Evolutionary conservation across 108 stramenopile genomes (phyloP).

Genomic region (Cyclotella kingstonii): DNA sequence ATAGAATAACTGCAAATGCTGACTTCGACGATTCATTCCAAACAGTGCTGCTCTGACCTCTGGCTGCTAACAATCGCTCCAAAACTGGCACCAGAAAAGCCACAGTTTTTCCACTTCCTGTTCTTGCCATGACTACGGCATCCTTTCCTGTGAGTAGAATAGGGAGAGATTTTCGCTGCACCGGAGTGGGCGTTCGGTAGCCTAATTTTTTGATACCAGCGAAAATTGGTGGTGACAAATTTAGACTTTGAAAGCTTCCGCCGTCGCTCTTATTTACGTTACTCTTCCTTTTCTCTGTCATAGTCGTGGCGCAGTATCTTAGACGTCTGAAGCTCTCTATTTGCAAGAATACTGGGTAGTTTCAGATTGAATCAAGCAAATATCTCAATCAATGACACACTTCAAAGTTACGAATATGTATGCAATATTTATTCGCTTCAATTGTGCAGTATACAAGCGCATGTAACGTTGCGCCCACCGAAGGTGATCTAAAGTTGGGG

Average conservation of each 20-base stretch:
- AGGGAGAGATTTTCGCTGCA: constrained; percentile 95
- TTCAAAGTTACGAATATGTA: too few species aligned
- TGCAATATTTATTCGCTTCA: too few species aligned
- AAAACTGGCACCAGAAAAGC: constrained; percentile 94
- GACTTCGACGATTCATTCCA: constrained; percentile 13
- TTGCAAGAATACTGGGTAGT: too few species aligned
- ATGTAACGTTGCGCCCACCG: too few species aligned
- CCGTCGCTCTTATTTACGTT: constrained; percentile 39
- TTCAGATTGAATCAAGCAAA: too few species aligned
- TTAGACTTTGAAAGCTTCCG: constrained; percentile 80
- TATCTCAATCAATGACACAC: too few species aligned
- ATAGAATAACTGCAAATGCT: constrained; percentile 81
- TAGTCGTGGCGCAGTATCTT: not conserved
- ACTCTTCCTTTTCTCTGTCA: constrained; percentile 5
- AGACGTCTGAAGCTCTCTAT: not conserved
- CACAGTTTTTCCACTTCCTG: constrained; percentile 94
- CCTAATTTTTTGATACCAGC: constrained; percentile 91
- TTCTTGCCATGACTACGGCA: constrained; percentile 95
- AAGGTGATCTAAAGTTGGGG: too few species aligned
- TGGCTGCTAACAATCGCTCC: constrained; percentile 62
- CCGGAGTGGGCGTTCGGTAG: constrained; percentile 95
- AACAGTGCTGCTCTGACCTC: constrained; percentile 32
- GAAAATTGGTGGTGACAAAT: constrained; percentile 71
- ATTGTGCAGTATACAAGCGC: too few species aligned
- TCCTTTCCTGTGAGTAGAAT: constrained; percentile 87